Evolutionary conservation across 139 green algal species (phyloP).

Genomic region (Microglena sp.): DNA sequence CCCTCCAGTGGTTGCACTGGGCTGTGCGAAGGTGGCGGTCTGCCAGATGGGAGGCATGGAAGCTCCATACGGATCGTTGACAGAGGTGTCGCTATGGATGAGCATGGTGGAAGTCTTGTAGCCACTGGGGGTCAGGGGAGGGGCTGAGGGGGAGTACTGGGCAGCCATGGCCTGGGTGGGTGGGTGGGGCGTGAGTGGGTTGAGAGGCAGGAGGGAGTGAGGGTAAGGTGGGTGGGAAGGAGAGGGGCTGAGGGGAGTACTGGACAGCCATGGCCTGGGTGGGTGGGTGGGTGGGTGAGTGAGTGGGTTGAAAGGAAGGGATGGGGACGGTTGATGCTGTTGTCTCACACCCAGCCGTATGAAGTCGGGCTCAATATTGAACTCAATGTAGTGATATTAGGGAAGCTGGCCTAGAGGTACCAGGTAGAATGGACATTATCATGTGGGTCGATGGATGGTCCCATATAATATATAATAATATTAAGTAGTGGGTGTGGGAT

Average conservation of each 20-base stretch:
- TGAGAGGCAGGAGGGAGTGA: background rate
- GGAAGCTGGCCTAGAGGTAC: too few species aligned
- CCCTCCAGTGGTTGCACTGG: conserved; percentile 64
- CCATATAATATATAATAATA: too few species aligned
- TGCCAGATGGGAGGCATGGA: conserved; percentile 89
- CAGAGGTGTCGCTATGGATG: background rate
- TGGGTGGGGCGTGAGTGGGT: background rate
- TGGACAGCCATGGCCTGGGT: background rate
- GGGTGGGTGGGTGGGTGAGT: background rate
- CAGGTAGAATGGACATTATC: too few species aligned
- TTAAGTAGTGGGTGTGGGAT: too few species aligned
- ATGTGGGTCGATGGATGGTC: too few species aligned
- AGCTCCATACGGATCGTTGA: conserved; percentile 67
- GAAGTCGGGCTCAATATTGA: too few species aligned
- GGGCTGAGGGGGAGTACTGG: background rate
- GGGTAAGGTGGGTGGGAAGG: too few species aligned
- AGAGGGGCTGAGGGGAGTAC: background rate
- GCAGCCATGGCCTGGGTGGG: conserved; percentile 1
- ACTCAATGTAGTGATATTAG: too few species aligned
- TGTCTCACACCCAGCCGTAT: too few species aligned
- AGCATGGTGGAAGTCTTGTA: conserved; percentile 12
- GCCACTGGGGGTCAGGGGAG: conserved; percentile 7
- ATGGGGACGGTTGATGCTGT: too few species aligned
- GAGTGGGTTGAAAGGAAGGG: background rate
- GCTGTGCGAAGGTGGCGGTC: conserved; percentile 83